phyloP scores from a whole-genome alignment of 805 yeast genomes.

The Cyberlindnera mycetangii region DNA sequence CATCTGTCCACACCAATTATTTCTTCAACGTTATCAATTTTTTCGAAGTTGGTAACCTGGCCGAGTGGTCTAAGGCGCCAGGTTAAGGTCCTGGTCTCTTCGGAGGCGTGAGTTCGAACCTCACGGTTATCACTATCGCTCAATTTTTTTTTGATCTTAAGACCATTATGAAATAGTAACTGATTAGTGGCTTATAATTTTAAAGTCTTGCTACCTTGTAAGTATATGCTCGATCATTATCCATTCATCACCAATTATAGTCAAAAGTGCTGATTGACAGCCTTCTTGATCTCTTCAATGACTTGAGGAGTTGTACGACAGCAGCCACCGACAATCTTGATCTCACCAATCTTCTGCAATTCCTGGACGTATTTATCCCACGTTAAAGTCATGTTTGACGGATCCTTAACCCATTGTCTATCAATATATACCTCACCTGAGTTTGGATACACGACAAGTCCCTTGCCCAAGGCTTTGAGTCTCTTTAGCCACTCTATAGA shows the following conservation, averaged over 20 bases:
- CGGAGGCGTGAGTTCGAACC: slow-evolving; percentile 89
- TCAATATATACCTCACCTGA: slow-evolving; percentile 66
- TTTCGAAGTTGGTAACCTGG: slow-evolving; percentile 49
- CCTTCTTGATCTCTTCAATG: slow-evolving; percentile 8
- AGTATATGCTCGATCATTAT: neutral
- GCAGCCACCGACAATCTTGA: slow-evolving; percentile 69
- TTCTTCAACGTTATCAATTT: neutral
- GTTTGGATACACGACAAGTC: slow-evolving; percentile 67
- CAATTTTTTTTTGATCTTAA: slow-evolving; percentile 5
- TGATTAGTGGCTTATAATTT: too few species aligned
- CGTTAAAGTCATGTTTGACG: slow-evolving; percentile 22
- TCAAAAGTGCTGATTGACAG: slow-evolving; percentile 3
- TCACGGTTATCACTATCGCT: slow-evolving; percentile 62
- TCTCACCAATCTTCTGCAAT: slow-evolving; percentile 39
- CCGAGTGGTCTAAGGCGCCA: slow-evolving; percentile 75
- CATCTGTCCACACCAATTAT: neutral
- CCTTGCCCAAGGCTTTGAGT: slow-evolving; percentile 27
- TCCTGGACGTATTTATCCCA: slow-evolving; percentile 39
- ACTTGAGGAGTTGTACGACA: slow-evolving; percentile 60
- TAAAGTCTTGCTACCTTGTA: too few species aligned
- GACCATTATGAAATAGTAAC: neutral
- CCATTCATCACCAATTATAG: neutral
- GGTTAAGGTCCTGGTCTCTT: slow-evolving; percentile 78
- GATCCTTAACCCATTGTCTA: slow-evolving; percentile 32
- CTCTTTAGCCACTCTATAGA: slow-evolving; percentile 40